A percentile compares a stretch with the other conserved stretches of the same genome.
phyloP scores from a whole-genome alignment of 2,329 filamentous ascomycete genomes.

The Diplodia corticola region DNA sequence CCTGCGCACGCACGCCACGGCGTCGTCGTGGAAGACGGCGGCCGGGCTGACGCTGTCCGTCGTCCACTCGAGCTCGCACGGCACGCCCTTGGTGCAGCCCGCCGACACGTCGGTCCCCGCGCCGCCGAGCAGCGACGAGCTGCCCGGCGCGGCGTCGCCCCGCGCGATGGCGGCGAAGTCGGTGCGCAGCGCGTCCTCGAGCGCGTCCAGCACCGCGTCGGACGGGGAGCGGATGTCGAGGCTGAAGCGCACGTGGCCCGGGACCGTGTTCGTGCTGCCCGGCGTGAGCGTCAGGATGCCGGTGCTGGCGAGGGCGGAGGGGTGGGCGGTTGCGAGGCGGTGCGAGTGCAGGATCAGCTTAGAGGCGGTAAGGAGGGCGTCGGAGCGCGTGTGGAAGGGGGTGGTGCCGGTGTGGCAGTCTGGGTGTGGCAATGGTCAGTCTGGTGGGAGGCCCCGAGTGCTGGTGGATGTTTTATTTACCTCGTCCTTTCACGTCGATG shows the following conservation, averaged over 20 bases:
- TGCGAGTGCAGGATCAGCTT: conserved; percentile 68
- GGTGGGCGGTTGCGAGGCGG: conserved; percentile 59
- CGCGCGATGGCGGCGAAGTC: conserved; percentile 62
- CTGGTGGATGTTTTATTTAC: background rate
- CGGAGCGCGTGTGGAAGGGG: conserved; percentile 63
- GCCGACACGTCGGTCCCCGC: conserved; percentile 55
- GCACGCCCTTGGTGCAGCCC: conserved; percentile 49
- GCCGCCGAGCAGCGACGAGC: background rate
- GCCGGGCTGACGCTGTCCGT: conserved; percentile 64
- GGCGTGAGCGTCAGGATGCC: conserved; percentile 68
- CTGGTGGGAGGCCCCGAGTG: background rate
- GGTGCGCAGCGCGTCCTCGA: conserved; percentile 57
- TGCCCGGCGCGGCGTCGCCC: background rate
- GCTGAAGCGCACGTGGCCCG: conserved; percentile 65
- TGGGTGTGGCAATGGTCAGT: conserved; percentile 5
- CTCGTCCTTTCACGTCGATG: conserved; percentile 61
- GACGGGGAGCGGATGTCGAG: conserved; percentile 66
- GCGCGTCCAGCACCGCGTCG: conserved; percentile 57
- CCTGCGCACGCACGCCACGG: conserved; percentile 63
- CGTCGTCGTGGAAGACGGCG: conserved; percentile 66
- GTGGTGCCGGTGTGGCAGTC: conserved; percentile 78
- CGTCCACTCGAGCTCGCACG: conserved; percentile 58
- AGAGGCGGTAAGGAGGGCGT: conserved; percentile 67
- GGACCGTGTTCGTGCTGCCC: conserved; percentile 72
- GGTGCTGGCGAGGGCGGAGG: conserved; percentile 64